Base-by-base conservation (phyloP, 768 basidiomycete genomes). In the Austroboletus festivus region DNA sequence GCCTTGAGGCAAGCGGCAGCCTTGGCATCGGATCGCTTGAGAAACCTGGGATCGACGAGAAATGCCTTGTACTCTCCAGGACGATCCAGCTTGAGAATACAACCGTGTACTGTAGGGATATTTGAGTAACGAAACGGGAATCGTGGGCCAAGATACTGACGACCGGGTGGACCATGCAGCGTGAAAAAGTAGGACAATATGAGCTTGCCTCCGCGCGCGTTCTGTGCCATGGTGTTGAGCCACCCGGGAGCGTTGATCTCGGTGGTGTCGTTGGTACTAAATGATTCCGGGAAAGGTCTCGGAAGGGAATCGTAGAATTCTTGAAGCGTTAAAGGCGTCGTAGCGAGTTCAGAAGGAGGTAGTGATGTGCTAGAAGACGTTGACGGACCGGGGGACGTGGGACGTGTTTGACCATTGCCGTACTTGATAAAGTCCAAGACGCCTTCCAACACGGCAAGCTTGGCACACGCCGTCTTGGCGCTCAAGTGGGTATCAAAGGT, bases 251-350 rank as follows among this genome's bases (percentile, higher is more conserved):
- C 77, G 43, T 83, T 81, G 47, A 84, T 74, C 48, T 82, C 77
- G 1, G 64, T 51, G 7, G 75, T 76, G 3, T 71, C 61, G 53
- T 72, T 73, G 13, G 72, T 68, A 1, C 71, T 73, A 10, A 83
- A 70, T 11, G 69, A 57, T 50, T 83, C 81, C 0, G 82, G 79
- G 44, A 86, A 77, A 1, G 84, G 86, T 38, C 74, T 73, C 1
- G 85, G 84, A 38, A 89, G 75, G 13, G 77, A 62, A n/a, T 83
- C 83, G 56, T 77, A 84, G 62, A 82, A 87, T 1, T 64, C 64
- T 51, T 83, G 81, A 1, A 88, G 64, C 0, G 75, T 71, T 35
- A 73, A 63, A 3, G 68, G 64, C 16, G 53, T 48, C 19, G 47
- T 58, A 31, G 44, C 34, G 8, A 48, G 45, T 3, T 47, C 37